These are phyloP conservation scores for Alternaria incomplexa DNA, from an alignment of 2,329 filamentous ascomycete species.

Conservation along the genomic window DNA sequence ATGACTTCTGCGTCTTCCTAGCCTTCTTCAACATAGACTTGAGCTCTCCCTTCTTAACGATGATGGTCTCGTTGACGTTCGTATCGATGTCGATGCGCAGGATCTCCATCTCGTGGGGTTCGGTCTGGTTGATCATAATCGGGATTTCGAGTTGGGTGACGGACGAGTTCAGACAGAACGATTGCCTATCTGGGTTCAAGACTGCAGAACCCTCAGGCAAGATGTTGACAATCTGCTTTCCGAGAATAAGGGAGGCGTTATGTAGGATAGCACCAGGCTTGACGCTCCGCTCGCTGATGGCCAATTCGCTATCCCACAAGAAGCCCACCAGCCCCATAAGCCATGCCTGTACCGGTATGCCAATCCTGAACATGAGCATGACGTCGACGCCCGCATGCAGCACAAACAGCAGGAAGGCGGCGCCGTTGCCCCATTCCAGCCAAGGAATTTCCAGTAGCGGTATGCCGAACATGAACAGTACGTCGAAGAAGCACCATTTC, in stretches of 20 bases:
- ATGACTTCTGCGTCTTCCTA: conserved; percentile 62
- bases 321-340: conserved; percentile 76
- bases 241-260: conserved; percentile 91
- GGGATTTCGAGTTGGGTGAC: conserved; percentile 71
- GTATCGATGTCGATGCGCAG: conserved; percentile 84
- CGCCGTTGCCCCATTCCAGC: conserved; percentile 86
- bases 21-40: conserved; percentile 75
- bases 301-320: conserved; percentile 89
- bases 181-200: conserved; percentile 79
- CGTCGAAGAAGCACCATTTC: conserved; percentile 92
- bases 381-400: conserved; percentile 76
- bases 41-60: conserved; percentile 74
- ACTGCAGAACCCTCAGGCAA: conserved; percentile 92
- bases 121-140: conserved; percentile 91
- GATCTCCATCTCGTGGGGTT: conserved; percentile 88
- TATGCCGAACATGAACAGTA: conserved; percentile 83
- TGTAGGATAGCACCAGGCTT: conserved; percentile 87
- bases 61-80: conserved; percentile 78
- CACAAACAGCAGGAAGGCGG: conserved; percentile 73
- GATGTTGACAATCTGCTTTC: conserved; percentile 97
- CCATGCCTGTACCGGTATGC: conserved; percentile 76
- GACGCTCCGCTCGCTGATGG: conserved; percentile 91
- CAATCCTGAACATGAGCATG: conserved; percentile 91
- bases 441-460: conserved; percentile 92
- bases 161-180: conserved; percentile 78